Evolutionary conservation across 129 eudicot genomes (phyloP).

Genomic region (Smallanthus sonchifolius): DNA sequence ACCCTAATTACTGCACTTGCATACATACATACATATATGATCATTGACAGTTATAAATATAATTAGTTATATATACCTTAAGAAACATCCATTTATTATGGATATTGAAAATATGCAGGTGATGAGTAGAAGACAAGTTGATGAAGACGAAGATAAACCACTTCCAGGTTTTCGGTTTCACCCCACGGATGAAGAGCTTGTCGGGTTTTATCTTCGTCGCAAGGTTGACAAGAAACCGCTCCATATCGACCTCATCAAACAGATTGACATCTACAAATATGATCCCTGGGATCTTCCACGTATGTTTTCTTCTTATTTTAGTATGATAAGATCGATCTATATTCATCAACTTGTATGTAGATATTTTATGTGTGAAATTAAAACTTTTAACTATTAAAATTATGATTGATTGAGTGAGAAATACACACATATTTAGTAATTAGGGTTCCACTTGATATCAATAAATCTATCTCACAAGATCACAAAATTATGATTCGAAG

Average conservation of each 20-base stretch:
- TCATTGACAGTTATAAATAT: neutral
- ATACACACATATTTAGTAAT: neutral
- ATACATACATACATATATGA: slow-evolving; percentile 2
- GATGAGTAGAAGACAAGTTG: slow-evolving; percentile 13
- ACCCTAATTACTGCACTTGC: neutral
- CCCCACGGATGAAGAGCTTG: slow-evolving; percentile 85
- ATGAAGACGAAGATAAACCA: slow-evolving; percentile 38
- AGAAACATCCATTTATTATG: slow-evolving; percentile 9
- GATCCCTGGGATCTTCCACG: slow-evolving; percentile 98
- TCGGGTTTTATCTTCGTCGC: slow-evolving; percentile 66
- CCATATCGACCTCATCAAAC: slow-evolving; percentile 69
- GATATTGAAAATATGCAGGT: neutral
- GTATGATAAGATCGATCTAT: neutral
- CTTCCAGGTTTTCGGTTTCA: slow-evolving; percentile 90
- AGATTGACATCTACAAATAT: slow-evolving; percentile 83
- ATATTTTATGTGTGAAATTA: neutral
- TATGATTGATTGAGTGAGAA: neutral
- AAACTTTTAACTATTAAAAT: too few relatives aligned
- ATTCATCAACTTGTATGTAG: neutral
- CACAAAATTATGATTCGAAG: neutral
- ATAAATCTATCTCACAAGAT: neutral
- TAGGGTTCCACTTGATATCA: neutral
- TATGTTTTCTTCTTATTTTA: slow-evolving; percentile 8
- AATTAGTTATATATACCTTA: neutral
- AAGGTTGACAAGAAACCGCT: slow-evolving; percentile 70